A percentile compares a stretch with the other conserved stretches of the same genome.
These are phyloP conservation scores for Tolypocladium tundrense DNA, from an alignment of 2,329 filamentous ascomycete genomes.

Conservation along the genomic window DNA sequence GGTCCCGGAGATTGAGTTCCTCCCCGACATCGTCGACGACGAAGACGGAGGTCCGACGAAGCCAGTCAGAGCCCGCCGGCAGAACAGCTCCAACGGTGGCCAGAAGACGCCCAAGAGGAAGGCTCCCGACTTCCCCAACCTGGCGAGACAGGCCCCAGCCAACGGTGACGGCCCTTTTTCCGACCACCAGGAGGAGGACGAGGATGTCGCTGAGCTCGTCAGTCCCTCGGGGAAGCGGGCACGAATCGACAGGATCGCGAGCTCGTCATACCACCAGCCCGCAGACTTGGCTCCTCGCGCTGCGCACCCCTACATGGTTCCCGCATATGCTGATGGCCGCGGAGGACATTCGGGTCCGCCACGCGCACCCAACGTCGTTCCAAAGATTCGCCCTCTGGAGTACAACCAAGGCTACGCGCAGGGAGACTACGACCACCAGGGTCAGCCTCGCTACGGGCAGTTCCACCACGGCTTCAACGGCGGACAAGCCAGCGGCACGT, in stretches of 20 bases:
- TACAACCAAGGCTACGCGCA: slow-evolving; percentile 3
- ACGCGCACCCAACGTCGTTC: slow-evolving; percentile 11
- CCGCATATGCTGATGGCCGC: slow-evolving; percentile 3
- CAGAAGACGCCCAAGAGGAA: slow-evolving; percentile 14
- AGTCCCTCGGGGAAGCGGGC: slow-evolving; percentile 14
- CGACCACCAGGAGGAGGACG: slow-evolving; percentile 3
- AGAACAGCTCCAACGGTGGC: slow-evolving; percentile 6
- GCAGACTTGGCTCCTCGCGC: slow-evolving; percentile 1
- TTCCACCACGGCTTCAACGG: background rate
- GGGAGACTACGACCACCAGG: background rate
- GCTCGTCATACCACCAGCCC: background rate
- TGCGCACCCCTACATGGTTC: slow-evolving; percentile 2
- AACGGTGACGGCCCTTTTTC: slow-evolving; percentile 1
- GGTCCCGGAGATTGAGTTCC: slow-evolving; percentile 49
- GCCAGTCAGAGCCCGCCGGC: slow-evolving; percentile 9
- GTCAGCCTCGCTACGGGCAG: slow-evolving; percentile 1
- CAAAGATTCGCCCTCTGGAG: slow-evolving; percentile 11
- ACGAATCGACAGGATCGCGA: slow-evolving; percentile 5
- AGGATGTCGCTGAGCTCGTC: slow-evolving; percentile 3
- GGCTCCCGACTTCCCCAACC: slow-evolving; percentile 6
- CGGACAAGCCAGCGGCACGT: background rate
- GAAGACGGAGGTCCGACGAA: slow-evolving; percentile 13
- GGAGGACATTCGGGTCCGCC: slow-evolving; percentile 2
- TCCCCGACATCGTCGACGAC: slow-evolving; percentile 40
- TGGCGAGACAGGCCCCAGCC: slow-evolving; percentile 1